A percentile compares a stretch with the other conserved stretches of the same genome.
These are phyloP conservation scores for Oenanthe javanica DNA, from an alignment of 140 eudicot species.

Conservation along the genomic window DNA sequence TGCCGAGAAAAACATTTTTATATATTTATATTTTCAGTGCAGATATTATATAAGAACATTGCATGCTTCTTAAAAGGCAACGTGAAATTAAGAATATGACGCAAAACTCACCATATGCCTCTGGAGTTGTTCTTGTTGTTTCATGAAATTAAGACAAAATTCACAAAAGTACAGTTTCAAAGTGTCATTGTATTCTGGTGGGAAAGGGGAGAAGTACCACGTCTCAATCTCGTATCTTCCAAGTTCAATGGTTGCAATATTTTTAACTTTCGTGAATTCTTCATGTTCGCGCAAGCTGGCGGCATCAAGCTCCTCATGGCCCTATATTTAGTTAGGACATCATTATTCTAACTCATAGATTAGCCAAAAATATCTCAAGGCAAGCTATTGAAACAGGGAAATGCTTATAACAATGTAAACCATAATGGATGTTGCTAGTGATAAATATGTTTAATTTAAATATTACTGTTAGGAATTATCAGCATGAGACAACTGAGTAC, in stretches of 20 bases:
- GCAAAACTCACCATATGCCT: slow-evolving; percentile 77
- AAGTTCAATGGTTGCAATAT: slow-evolving; percentile 86
- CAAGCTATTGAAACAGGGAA: background rate
- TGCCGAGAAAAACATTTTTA: background rate
- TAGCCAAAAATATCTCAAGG: background rate
- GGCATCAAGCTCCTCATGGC: slow-evolving; percentile 98
- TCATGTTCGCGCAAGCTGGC: slow-evolving; percentile 99
- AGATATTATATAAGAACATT: background rate
- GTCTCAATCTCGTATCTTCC: slow-evolving; percentile 98
- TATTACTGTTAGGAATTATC: background rate
- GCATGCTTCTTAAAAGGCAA: slow-evolving; percentile 5
- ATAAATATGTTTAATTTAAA: background rate
- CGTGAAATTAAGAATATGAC: background rate
- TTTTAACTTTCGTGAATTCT: slow-evolving; percentile 93
- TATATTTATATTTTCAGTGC: background rate
- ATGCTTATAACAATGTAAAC: background rate
- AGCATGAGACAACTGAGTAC: background rate
- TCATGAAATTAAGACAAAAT: slow-evolving; percentile 95
- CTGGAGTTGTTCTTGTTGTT: slow-evolving; percentile 92
- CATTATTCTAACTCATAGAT: background rate
- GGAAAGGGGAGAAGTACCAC: slow-evolving; percentile 98
- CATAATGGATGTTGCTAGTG: background rate
- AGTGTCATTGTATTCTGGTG: slow-evolving; percentile 94
- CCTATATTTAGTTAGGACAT: slow-evolving; percentile 26
- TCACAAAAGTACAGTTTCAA: slow-evolving; percentile 88